Evolutionary conservation across 2,329 filamentous ascomycete genomes (phyloP).

Genomic region (Colletotrichum sp.): DNA sequence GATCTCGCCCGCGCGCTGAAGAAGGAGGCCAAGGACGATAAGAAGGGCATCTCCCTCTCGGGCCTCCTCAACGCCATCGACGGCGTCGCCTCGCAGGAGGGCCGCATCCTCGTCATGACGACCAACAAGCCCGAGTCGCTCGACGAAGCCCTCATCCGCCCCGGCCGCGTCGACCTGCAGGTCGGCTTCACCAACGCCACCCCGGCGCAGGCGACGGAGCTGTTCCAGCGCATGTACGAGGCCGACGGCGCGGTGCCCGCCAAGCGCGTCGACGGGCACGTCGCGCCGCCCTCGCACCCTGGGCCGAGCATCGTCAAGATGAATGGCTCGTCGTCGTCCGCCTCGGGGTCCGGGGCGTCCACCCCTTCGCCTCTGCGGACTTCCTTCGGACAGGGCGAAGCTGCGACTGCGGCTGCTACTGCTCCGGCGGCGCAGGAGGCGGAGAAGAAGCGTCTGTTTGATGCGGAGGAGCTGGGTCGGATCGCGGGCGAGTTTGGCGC

Average conservation of each 20-base stretch:
- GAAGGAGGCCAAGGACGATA: conserved; percentile 39
- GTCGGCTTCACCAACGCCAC: conserved; percentile 27
- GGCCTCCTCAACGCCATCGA: conserved; percentile 86
- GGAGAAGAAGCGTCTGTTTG: conserved; percentile 19
- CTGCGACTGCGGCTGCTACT: not conserved
- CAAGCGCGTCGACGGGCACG: conserved; percentile 15
- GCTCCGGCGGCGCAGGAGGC: not conserved
- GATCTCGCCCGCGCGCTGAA: conserved; percentile 50
- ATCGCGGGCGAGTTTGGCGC: conserved; percentile 56
- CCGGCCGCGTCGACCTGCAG: conserved; percentile 43
- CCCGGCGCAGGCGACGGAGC: conserved; percentile 56
- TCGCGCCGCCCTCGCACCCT: not conserved
- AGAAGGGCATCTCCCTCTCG: conserved; percentile 72
- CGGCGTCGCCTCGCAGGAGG: conserved; percentile 80
- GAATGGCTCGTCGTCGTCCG: not conserved
- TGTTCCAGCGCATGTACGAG: conserved; percentile 68
- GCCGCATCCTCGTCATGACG: conserved; percentile 81
- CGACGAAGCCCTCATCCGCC: conserved; percentile 75
- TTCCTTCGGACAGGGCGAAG: not conserved
- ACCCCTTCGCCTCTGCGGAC: not conserved
- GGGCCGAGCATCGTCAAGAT: not conserved
- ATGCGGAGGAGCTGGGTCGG: conserved; percentile 41
- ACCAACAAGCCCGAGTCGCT: conserved; percentile 78
- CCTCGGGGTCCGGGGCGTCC: not conserved
- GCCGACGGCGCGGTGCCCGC: conserved; percentile 30